Evolutionary conservation across 2,329 filamentous ascomycete species (phyloP).

Genomic region (Claviceps sp.): DNA sequence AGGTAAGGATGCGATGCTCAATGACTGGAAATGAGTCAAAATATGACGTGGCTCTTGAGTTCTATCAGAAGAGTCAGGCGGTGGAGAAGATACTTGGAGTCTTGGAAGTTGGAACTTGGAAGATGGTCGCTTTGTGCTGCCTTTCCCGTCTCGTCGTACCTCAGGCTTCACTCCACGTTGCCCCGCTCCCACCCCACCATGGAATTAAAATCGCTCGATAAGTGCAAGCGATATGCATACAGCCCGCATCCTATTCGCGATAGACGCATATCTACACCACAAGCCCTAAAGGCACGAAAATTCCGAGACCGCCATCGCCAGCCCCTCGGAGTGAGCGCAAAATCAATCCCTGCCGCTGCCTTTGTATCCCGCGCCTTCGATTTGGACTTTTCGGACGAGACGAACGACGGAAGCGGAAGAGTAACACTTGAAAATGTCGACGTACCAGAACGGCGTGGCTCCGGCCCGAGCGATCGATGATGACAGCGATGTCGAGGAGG

Average conservation of each 20-base stretch:
- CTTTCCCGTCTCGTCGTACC: not conserved
- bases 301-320: slow-evolving; percentile 13
- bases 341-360: slow-evolving; percentile 16
- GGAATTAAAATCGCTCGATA: slow-evolving; percentile 10
- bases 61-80: not conserved
- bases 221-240: slow-evolving; percentile 16
- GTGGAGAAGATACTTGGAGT: too few species aligned
- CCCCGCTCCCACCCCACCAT: slow-evolving; percentile 8
- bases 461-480: slow-evolving; percentile 52
- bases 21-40: slow-evolving; percentile 4
- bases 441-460: slow-evolving; percentile 47
- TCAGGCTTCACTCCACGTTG: not conserved
- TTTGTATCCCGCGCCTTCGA: slow-evolving; percentile 11
- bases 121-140: not conserved
- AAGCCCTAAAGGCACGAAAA: slow-evolving; percentile 28
- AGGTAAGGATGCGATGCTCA: not conserved
- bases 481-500: slow-evolving; percentile 92
- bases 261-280: slow-evolving; percentile 20
- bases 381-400: slow-evolving; percentile 8
- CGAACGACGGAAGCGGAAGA: slow-evolving; percentile 17
- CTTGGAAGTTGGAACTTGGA: too few species aligned
- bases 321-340: slow-evolving; percentile 16
- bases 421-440: slow-evolving; percentile 37
- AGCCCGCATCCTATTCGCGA: slow-evolving; percentile 9
- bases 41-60: not conserved